These are phyloP conservation scores for Austroboletus eburneus DNA, from an alignment of 768 basidiomycete genomes.

Conservation along the genomic window DNA sequence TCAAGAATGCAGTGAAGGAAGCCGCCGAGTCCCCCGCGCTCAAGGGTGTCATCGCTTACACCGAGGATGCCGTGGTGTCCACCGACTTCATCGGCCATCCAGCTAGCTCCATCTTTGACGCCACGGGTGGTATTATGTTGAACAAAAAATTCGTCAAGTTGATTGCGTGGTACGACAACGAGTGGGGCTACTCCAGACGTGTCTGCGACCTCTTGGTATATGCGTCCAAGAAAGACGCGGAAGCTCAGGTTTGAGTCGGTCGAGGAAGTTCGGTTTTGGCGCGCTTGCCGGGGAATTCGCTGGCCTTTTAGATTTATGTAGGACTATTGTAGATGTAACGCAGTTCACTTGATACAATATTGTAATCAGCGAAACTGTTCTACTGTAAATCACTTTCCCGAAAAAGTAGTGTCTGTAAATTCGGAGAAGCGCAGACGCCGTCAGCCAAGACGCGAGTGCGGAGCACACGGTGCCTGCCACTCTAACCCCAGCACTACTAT, in stretches of 20 bases:
- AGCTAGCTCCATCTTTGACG: constrained; percentile 90
- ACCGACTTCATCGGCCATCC: constrained; percentile 84
- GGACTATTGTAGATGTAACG: no score
- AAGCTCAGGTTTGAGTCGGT: constrained; percentile 22
- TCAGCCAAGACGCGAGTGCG: no score
- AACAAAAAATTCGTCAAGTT: constrained; percentile 95
- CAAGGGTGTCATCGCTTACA: constrained; percentile 83
- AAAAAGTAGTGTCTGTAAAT: no score
- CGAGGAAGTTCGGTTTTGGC: no score
- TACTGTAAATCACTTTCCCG: no score
- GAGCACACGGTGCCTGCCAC: no score
- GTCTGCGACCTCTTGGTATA: constrained; percentile 86
- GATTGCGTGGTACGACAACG: constrained; percentile 93
- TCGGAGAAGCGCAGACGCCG: no score
- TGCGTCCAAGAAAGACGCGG: constrained; percentile 70
- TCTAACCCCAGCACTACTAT: no score
- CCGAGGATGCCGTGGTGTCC: constrained; percentile 90
- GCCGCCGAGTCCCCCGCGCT: constrained; percentile 62
- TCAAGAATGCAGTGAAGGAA: constrained; percentile 80
- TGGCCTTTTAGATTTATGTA: no score
- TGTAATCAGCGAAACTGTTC: no score
- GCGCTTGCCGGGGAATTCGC: no score
- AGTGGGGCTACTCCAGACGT: constrained; percentile 92
- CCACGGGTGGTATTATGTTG: constrained; percentile 86
- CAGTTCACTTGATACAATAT: no score